Evolutionary conservation across 2,329 filamentous ascomycete species (phyloP), one percentile per base, ranked within the genome.

Genomic region (Apiospora koreana): DNA sequence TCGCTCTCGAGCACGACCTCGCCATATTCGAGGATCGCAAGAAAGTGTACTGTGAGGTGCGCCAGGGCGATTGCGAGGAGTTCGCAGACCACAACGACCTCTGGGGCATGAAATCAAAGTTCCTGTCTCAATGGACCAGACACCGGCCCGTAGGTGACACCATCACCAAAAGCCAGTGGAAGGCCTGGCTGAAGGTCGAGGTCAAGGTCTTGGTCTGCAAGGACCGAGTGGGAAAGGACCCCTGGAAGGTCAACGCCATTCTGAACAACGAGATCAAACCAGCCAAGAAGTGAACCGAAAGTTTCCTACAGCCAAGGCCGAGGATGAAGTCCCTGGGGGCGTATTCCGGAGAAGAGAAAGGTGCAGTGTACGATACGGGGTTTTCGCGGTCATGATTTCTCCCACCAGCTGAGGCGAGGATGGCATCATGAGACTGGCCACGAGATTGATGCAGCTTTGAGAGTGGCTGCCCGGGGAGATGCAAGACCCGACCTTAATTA

Each of bases 11-110:
- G 10, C 50, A 72, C 0, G 43, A 68, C 23, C 70, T 76, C 14
- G 65, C 68, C 1, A 65, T 66, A 16, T 78, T 73, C 31, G 65
- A 73, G 7, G 74, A 78, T 48, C 67, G 35, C 1, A 54, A 64
- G 12, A 71, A 68, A 16, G 68, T 38, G 1, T 79, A 75, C 65
- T 74, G 69, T 67, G 74, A 77, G 68, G 69, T 75, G 18, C 64
- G n/a, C 16, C 1, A 46, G 6, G 12, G 62, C 0, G 72, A 75
- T 65, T 68, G 67, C 3, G 0, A 12, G 21, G 10, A 38, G 9
- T 25, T 70, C 18, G n/a, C 23, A 1, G 31, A 35, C 21, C n/a
- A 70, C 18, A 10, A 23, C 1, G 12, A 50, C 14, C 14, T 70
- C 41, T 48, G 50, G 66, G 2, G 21, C 21, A 38, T 38, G 3